phyloP scores from a whole-genome alignment of 768 basidiomycete species.

The Cystofilobasidium ferigula region DNA sequence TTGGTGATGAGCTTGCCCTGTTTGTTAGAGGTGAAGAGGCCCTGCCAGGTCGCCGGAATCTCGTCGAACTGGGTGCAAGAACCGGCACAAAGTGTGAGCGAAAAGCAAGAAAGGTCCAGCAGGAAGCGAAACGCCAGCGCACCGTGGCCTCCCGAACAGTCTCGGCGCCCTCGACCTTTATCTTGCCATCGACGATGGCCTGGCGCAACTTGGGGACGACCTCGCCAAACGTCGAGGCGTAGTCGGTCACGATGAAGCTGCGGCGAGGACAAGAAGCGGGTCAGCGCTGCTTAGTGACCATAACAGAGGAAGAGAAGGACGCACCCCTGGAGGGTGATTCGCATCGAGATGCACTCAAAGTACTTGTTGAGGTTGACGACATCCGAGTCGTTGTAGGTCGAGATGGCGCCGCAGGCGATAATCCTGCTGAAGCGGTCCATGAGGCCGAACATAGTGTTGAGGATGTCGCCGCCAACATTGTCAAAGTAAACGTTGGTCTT shows the following conservation, averaged over 20 bases:
- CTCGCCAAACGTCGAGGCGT: conserved; percentile 18
- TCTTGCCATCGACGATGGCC: conserved; percentile 30
- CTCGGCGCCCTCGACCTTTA: conserved; percentile 29
- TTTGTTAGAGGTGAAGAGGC: conserved; percentile 30
- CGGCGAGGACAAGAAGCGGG: not conserved
- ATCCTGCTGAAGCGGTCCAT: conserved; percentile 27
- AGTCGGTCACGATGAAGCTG: conserved; percentile 30
- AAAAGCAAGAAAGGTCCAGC: not conserved
- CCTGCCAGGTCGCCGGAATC: conserved; percentile 30
- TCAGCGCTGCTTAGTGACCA: not conserved
- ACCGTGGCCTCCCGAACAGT: conserved; percentile 30
- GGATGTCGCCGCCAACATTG: conserved; percentile 30
- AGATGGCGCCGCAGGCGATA: conserved; percentile 7
- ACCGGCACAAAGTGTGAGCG: not conserved
- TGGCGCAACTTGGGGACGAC: conserved; percentile 26
- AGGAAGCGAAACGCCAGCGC: not conserved
- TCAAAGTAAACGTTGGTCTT: conserved; percentile 28
- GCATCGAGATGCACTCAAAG: conserved; percentile 30
- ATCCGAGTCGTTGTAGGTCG: conserved; percentile 22
- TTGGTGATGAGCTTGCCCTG: conserved; percentile 33
- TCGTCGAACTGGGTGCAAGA: conserved; percentile 29
- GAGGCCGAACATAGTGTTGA: conserved; percentile 27
- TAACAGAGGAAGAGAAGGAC: no score
- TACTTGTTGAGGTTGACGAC: not conserved
- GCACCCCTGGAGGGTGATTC: conserved; percentile 31